phyloP scores from a whole-genome alignment of 257 asterid species.

The Jasminum sambac region DNA sequence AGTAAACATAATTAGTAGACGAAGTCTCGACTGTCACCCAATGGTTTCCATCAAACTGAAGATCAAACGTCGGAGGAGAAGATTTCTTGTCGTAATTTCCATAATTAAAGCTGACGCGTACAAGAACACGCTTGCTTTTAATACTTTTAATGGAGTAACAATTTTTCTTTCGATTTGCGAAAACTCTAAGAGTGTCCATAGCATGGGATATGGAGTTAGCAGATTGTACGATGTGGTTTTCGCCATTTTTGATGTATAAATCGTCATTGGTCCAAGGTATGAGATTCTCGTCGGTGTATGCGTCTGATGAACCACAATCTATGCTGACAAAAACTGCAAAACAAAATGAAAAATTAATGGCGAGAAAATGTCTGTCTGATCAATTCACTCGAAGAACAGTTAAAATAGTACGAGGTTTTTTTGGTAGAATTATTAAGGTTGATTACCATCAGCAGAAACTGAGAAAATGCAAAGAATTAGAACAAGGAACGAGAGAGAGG shows the following conservation, averaged over 20 bases:
- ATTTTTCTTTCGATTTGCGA: constrained; percentile 42
- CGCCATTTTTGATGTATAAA: constrained; percentile 26
- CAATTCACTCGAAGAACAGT: background rate
- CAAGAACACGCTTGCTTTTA: constrained; percentile 34
- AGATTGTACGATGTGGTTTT: constrained; percentile 23
- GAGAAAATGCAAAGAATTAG: constrained; percentile 27
- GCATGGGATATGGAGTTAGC: constrained; percentile 31
- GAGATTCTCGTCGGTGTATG: constrained; percentile 25
- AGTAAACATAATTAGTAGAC: constrained; percentile 7
- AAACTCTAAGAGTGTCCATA: constrained; percentile 53
- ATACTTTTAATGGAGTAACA: constrained; percentile 39
- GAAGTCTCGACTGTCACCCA: constrained; percentile 46
- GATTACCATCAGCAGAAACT: constrained; percentile 30
- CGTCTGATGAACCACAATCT: constrained; percentile 47
- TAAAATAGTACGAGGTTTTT: background rate
- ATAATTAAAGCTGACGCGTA: constrained; percentile 63
- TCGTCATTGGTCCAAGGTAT: constrained; percentile 36
- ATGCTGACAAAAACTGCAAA: constrained; percentile 32
- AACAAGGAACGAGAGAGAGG: constrained; percentile 12
- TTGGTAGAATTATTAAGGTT: background rate
- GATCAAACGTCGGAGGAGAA: constrained; percentile 57
- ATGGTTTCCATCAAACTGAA: constrained; percentile 53
- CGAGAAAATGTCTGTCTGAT: background rate
- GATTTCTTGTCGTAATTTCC: constrained; percentile 64
- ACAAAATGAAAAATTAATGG: background rate